Evolutionary conservation across 2,329 filamentous ascomycete species (phyloP), one percentile per base, ranked within the genome.

Genomic region (Monilinia vaccinii-corymbosi): DNA sequence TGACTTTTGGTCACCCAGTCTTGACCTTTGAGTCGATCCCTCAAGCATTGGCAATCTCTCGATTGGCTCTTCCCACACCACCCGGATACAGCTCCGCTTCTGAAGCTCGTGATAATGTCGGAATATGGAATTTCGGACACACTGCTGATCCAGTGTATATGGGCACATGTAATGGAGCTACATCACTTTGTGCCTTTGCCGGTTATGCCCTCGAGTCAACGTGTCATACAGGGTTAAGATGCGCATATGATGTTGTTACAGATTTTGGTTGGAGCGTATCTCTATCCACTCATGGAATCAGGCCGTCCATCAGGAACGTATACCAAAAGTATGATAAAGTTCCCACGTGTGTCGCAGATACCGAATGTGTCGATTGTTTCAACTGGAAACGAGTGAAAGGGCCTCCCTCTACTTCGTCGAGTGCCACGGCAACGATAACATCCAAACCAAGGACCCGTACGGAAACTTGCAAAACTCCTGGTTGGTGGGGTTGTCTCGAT

Each of bases 341-440:
- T 0, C 87, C 92, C 0, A 75, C 81, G 63, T 97, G 92, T 73
- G 80, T 80, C 50, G 77, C 80, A 28, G 91, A 92, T 7, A 79
- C 83, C 31, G 85, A 89, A 47, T 97, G 93, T 71, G 83, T 88
- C 32, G 92, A 97, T 71, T 97, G 92, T 68, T 88, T 82, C 61
- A 85, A 86, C 62, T 97, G 93, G 92, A 94, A 96, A 70, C 96
- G 91, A 78, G 95, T 90, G 70, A 87, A 92, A 71, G 94, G 90
- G 73, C 96, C 96, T 71, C 88, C 88, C 36, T 45, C 51, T 48
- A 92, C 89, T 1, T 87, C 92, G 63, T 80, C 79, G 1, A 90
- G 86, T 1, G 84, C 83, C 0, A 79, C 76, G 2, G 78, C 79
- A 0, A 81, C 79, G 0, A 79, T 80, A 1, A 79, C 81, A 3